Conservation (phyloP, 305 asterid genomes). For the Ajuga reptans region DNA sequence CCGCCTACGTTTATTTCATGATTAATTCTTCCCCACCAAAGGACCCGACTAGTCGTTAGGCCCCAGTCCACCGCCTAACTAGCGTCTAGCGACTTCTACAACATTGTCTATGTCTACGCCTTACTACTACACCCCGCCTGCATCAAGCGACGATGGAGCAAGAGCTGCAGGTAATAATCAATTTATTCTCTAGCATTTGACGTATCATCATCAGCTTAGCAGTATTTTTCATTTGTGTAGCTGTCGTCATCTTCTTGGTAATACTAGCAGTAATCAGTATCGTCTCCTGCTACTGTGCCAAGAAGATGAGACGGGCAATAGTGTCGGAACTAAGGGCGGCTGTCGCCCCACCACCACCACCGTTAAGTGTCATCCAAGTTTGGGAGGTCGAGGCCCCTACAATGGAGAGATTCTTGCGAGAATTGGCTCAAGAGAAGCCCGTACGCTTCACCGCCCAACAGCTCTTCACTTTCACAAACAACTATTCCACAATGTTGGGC, state of each 20-base stretch:
- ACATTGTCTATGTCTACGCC: too few relatives aligned
- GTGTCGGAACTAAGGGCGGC: constrained; percentile 19
- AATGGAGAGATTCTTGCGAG: constrained; percentile 28
- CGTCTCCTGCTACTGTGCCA: not conserved
- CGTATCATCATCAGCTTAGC: too few relatives aligned
- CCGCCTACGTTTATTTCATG: too few relatives aligned
- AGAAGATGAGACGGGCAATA: constrained; percentile 11
- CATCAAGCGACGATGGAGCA: too few relatives aligned
- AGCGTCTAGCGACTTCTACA: too few relatives aligned
- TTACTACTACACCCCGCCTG: too few relatives aligned
- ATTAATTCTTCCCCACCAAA: too few relatives aligned
- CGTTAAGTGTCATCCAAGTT: not conserved
- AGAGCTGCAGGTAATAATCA: too few relatives aligned
- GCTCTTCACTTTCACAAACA: constrained; percentile 22
- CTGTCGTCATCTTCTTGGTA: not conserved
- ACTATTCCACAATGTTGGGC: constrained; percentile 24
- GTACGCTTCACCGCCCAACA: constrained; percentile 33
- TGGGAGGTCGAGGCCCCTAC: constrained; percentile 23
- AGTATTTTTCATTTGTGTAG: not conserved
- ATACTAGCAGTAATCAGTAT: not conserved
- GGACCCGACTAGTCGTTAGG: too few relatives aligned
- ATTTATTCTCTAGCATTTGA: too few relatives aligned
- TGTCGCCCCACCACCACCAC: not conserved
- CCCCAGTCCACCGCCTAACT: too few relatives aligned
- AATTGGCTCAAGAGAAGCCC: constrained; percentile 30